phyloP scores from a whole-genome alignment of 192 early-diverging fungal species.

The Coemansia sp. region DNA sequence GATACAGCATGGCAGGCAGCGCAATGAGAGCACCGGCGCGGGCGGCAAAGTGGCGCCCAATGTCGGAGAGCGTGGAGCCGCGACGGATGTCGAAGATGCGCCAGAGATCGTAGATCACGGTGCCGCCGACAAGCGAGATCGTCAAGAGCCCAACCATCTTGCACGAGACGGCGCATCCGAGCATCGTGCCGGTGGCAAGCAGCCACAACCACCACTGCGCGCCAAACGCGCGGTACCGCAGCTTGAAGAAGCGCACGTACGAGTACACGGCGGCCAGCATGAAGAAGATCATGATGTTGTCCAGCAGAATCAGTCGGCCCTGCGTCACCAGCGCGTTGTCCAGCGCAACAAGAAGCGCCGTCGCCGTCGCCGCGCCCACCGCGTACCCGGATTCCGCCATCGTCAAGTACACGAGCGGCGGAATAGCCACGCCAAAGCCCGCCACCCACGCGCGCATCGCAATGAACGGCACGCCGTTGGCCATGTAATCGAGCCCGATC shows the following conservation, averaged over 20 bases:
- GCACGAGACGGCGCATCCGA: conserved; percentile 72
- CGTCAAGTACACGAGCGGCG: conserved; percentile 78
- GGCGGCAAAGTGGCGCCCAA: conserved; percentile 83
- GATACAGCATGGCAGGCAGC: conserved; percentile 78
- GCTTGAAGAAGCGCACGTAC: conserved; percentile 88
- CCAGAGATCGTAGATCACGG: conserved; percentile 89
- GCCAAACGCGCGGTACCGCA: conserved; percentile 71
- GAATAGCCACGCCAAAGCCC: conserved; percentile 71
- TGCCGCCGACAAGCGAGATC: conserved; percentile 79
- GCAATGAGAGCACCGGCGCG: conserved; percentile 86
- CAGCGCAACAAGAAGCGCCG: conserved; percentile 78
- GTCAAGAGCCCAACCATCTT: conserved; percentile 97
- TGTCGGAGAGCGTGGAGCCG: conserved; percentile 67
- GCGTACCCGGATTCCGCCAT: conserved; percentile 89
- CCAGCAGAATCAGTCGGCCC: conserved; percentile 89
- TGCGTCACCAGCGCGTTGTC: conserved; percentile 93
- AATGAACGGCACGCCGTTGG: conserved; percentile 88
- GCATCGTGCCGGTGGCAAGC: conserved; percentile 71
- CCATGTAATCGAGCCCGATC: conserved; percentile 89
- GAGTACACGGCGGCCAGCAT: conserved; percentile 80
- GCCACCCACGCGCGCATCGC: conserved; percentile 80
- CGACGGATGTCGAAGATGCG: conserved; percentile 83
- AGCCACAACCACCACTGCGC: conserved; percentile 88
- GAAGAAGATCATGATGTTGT: conserved; percentile 92
- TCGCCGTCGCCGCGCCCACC: conserved; percentile 68